These are phyloP conservation scores for Sugiyamaella pinicola DNA, from an alignment of 1,139 yeast species.

Conservation along the genomic window DNA sequence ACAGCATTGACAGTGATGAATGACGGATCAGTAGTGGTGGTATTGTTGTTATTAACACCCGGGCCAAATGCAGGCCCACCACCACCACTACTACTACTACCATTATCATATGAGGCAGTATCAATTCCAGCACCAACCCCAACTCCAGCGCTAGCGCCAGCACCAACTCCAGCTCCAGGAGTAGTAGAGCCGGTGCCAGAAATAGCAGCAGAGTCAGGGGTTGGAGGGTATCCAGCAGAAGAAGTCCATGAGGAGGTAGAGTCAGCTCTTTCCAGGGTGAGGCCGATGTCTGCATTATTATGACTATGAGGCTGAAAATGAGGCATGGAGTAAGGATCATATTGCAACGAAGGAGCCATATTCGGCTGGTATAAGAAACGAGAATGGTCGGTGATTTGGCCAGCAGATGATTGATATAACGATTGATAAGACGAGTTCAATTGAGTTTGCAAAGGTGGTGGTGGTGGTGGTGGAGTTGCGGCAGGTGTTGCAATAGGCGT, in stretches of 20 bases:
- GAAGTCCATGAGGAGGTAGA: conserved; percentile 19
- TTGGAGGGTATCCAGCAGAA: conserved; percentile 10
- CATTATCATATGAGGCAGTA: background rate
- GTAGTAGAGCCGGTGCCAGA: conserved; percentile 7
- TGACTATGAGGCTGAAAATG: background rate
- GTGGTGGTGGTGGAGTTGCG: too few relatives aligned
- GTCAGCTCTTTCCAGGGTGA: conserved; percentile 18
- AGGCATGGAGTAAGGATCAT: background rate
- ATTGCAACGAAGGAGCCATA: background rate
- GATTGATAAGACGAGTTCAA: background rate
- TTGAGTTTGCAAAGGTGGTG: conserved; percentile 15
- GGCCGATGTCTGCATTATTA: conserved; percentile 7
- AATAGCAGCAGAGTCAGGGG: conserved; percentile 15
- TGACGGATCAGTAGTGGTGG: conserved; percentile 3
- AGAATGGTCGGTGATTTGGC: too few relatives aligned
- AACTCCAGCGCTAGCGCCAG: too few relatives aligned
- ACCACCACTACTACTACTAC: background rate
- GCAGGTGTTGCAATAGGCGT: conserved; percentile 11
- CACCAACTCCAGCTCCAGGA: background rate
- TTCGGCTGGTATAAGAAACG: background rate
- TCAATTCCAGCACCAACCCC: too few relatives aligned
- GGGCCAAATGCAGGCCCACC: background rate
- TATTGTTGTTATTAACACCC: too few relatives aligned
- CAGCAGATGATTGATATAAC: too few relatives aligned
- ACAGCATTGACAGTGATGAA: conserved; percentile 19